phyloP scores from a whole-genome alignment of 352 stramenopile genomes.

The Phytophthora capsici region DNA sequence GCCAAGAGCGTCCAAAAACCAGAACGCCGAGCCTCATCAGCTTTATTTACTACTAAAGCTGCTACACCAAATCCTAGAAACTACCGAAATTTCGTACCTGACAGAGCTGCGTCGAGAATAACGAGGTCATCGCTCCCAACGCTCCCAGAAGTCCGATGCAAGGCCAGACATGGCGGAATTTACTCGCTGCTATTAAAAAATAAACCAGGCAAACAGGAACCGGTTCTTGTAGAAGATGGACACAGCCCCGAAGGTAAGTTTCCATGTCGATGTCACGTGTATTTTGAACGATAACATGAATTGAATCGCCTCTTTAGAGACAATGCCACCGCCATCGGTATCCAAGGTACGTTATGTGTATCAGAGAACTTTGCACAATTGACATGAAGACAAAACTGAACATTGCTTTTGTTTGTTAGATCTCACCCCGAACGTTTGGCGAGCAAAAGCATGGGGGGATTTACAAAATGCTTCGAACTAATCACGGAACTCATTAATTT shows the following conservation, averaged over 20 bases:
- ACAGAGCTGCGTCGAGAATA: slow-evolving; percentile 16
- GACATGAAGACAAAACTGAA: not conserved
- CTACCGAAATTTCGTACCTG: slow-evolving; percentile 22
- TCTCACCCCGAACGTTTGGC: slow-evolving; percentile 41
- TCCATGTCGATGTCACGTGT: not conserved
- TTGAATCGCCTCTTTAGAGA: slow-evolving; percentile 10
- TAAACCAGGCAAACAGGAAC: slow-evolving; percentile 48
- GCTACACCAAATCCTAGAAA: slow-evolving; percentile 34
- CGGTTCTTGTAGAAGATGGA: slow-evolving; percentile 63
- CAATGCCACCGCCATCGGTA: slow-evolving; percentile 7
- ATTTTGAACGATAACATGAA: not conserved
- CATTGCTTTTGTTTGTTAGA: slow-evolving; percentile 12
- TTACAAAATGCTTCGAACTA: slow-evolving; percentile 67
- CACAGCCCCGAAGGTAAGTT: slow-evolving; percentile 26
- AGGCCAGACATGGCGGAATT: slow-evolving; percentile 78
- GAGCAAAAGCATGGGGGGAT: slow-evolving; percentile 74
- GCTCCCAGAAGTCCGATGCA: slow-evolving; percentile 46
- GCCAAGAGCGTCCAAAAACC: slow-evolving; percentile 35
- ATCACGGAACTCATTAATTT: slow-evolving; percentile 11
- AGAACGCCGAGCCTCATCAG: slow-evolving; percentile 19
- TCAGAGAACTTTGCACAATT: not conserved
- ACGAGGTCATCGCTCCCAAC: slow-evolving; percentile 24
- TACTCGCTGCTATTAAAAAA: slow-evolving; percentile 83
- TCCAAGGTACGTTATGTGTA: slow-evolving; percentile 26
- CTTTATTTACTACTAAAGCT: slow-evolving; percentile 13